A percentile compares a stretch with the other conserved stretches of the same genome.
Conservation (phyloP, 1,284 basidiomycete species). For the Pulchroboletus neoregius region DNA sequence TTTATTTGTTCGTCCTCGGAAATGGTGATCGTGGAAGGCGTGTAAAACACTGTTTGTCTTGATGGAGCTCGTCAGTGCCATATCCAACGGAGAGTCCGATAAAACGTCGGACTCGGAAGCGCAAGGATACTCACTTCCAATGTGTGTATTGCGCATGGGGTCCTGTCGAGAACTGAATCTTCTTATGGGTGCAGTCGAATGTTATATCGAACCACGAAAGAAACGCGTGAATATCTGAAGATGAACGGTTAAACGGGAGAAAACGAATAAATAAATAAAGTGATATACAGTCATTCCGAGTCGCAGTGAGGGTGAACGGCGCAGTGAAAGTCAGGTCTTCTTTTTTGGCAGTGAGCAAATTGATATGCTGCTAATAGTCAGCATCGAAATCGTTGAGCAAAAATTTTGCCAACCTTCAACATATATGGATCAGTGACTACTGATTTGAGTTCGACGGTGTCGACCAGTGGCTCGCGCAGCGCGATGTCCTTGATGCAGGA, state of each 20-base stretch:
- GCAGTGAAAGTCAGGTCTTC: constrained; percentile 89
- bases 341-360: constrained; percentile 90
- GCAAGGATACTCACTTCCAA: constrained; percentile 72
- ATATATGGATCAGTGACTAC: constrained; percentile 88
- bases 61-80: constrained; percentile 5
- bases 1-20: constrained; percentile 67
- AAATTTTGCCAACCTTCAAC: constrained; percentile 62
- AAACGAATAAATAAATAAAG: constrained; percentile 3
- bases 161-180: constrained; percentile 91
- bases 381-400: constrained; percentile 2
- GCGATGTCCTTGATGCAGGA: constrained; percentile 99
- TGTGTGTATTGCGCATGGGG: constrained; percentile 96
- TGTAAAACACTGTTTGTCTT: constrained; percentile 96
- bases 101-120: not conserved
- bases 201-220: constrained; percentile 99
- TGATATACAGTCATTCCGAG: constrained; percentile 86
- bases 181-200: constrained; percentile 96
- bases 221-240: constrained; percentile 93
- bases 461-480: constrained; percentile 92
- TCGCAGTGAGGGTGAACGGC: constrained; percentile 79
- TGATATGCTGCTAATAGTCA: constrained; percentile 62
- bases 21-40: constrained; percentile 69
- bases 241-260: constrained; percentile 1
- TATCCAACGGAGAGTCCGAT: not conserved
- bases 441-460: constrained; percentile 93